These are phyloP conservation scores for Solanum chacoense DNA, from an alignment of 305 asterid genomes.

Conservation along the genomic window DNA sequence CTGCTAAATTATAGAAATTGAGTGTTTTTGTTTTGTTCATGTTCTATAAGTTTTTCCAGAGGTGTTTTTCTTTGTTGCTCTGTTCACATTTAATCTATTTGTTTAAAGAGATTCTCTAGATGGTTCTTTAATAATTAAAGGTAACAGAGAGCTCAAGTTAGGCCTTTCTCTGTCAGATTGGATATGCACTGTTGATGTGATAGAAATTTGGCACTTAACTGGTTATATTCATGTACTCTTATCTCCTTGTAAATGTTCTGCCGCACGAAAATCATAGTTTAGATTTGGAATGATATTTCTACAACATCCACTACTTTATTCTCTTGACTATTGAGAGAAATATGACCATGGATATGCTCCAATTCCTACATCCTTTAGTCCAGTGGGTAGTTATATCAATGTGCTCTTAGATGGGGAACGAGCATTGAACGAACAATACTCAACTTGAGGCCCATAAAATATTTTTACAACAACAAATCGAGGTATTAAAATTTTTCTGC, in stretches of 20 bases:
- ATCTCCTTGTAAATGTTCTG: too few species aligned
- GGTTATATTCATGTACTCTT: too few species aligned
- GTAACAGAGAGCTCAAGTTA: too few species aligned
- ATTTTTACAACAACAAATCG: slow-evolving; percentile 19
- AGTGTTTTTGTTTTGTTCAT: neutral
- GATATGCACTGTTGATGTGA: neutral
- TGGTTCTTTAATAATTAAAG: too few species aligned
- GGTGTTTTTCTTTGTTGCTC: neutral
- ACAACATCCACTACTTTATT: too few species aligned
- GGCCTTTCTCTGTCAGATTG: neutral
- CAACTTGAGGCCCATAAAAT: too few species aligned
- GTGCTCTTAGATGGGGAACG: slow-evolving; percentile 14
- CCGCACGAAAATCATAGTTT: too few species aligned
- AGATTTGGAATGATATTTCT: too few species aligned
- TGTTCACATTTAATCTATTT: neutral
- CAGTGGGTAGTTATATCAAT: slow-evolving; percentile 5
- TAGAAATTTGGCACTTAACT: neutral
- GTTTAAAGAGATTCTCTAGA: neutral
- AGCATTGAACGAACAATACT: slow-evolving; percentile 8
- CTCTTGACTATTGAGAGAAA: too few species aligned
- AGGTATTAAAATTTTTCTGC: slow-evolving; percentile 11
- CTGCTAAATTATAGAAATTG: neutral
- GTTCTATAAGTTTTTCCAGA: neutral
- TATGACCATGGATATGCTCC: slow-evolving; percentile 18
- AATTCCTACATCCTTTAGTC: slow-evolving; percentile 25